Evolutionary conservation across 2,329 filamentous ascomycete genomes (phyloP), one percentile per base, ranked within the genome.

Genomic region (Cercospora sesami): DNA sequence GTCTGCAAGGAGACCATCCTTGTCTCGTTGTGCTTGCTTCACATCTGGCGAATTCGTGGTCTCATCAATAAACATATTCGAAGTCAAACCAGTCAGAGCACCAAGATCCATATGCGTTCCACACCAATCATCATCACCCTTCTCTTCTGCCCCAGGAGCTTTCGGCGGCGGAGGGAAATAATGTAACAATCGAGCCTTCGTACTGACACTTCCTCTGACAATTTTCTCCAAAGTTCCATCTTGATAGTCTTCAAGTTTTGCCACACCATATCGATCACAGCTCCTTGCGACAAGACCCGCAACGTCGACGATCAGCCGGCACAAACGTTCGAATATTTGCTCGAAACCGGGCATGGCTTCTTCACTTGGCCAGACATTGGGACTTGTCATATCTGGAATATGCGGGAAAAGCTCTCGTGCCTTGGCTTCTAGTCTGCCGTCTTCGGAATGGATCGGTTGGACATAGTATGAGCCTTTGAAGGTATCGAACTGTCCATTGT

Each of bases 51-150:
- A 69, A 30, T 82, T 75, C 9, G 77, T 78, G 0, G 81, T 80
- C 81, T 98, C 94, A 76, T 98, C 93, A 70, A 98, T 86, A 79
- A 96, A 98, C 93, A 98, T 97, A 73, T 94, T 94, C 2, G 91
- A 94, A 0, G 95, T 99, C 36, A 99, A 85, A 14, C 94, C 94
- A 0, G 95, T 99, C 33, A 99, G 85, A 78, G 94, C 98, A 53
- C 95, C 93, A 75, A 97, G 93, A 79, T 98, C 94, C 66, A 95
- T 83, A 78, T 95, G 91, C 1, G 91, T 93, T 8, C 93, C 92
- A 79, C 94, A 99, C 95, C 95, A 99, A 81, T 96, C 92, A 79
- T 97, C 94, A 69, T 93, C 90, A n/a, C 81, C 69, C 2, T 69
- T 67, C 63, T 76, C 74, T 80, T 81, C 76, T 85, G 85, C 1